Evolutionary conservation across 108 stramenopile genomes (phyloP), one percentile per base, ranked within the genome.

Genomic region (Cyclotella choctawhatcheeana): DNA sequence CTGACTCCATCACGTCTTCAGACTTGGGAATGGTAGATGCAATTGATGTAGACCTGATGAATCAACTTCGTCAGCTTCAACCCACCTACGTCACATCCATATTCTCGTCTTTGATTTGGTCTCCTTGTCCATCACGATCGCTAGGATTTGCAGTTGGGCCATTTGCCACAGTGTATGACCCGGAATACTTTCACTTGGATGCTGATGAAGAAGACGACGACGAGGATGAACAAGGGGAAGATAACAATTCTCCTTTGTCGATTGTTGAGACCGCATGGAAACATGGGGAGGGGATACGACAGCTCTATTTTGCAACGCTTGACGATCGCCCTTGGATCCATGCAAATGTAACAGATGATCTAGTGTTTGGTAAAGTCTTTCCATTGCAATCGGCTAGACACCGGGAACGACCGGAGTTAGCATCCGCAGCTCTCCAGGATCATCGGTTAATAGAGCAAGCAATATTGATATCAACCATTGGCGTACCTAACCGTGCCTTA

Each of bases 81-180:
- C 75, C 84, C 16, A 82, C 85, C 12, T 71, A 83, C 44, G 88
- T 89, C 0, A 94, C 93, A 17, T 80, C 79, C 14, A 62, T 87
- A 10, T 92, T 87, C 87, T 69, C 67, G 5, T 87, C 94, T 0
- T 44, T 77, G 27, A 84, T 76, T 37, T 95, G 94, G 94, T 69
- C 87, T 17, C 94, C 91, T 0, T 77, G 83, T 64, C 85, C 94
- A 24, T 77, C 87, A 3, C 77, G 94, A 26, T 90, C 91, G 20
- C 64, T 91, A 12, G 94, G 94, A 7, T 95, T 92, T 84, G 91
- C 90, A 25, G 71, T 92, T 21, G 94, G 94, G 45, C 94, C 94
- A 1, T 95, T 95, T 69, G 71, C 79, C 4, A 64, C 78, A 14
- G 24, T 95, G 20, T 87, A 86, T 25, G 94, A 95, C 84, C 90